Evolutionary conservation across 129 eudicot species (phyloP).

Genomic region (Mikania micrantha): DNA sequence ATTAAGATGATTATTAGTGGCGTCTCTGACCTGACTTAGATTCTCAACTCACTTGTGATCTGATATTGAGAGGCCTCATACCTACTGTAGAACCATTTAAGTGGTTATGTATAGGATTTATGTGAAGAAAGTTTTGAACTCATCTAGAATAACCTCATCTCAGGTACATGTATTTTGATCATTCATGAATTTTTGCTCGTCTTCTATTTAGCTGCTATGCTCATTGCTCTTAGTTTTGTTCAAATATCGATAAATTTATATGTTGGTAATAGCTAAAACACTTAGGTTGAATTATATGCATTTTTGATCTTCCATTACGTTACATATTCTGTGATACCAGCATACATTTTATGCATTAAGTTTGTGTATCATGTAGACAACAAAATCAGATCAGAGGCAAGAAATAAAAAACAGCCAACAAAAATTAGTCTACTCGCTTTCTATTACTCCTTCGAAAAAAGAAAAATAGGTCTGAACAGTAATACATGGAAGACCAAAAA

Average conservation of each 20-base stretch:
- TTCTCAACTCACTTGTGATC: neutral
- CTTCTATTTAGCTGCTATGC: neutral
- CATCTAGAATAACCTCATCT: neutral
- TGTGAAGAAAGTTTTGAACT: neutral
- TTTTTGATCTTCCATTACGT: neutral
- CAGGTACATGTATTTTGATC: neutral
- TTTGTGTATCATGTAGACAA: neutral
- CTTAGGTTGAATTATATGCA: neutral
- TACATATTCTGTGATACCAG: neutral
- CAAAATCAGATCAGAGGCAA: too few relatives aligned
- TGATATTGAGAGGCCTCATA: neutral
- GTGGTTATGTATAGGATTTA: neutral
- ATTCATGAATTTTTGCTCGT: neutral
- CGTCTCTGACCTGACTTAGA: neutral
- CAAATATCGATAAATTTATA: neutral
- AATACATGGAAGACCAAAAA: too few relatives aligned
- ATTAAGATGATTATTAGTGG: neutral
- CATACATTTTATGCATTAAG: neutral
- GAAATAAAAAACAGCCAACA: too few relatives aligned
- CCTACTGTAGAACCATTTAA: neutral
- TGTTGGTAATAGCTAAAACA: neutral
- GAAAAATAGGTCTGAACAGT: too few relatives aligned
- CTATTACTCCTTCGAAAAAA: too few relatives aligned
- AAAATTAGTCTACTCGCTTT: too few relatives aligned
- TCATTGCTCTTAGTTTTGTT: conserved; percentile 7